Evolutionary conservation across 441 rosid species (phyloP).

Genomic region (Melastoma candidum): DNA sequence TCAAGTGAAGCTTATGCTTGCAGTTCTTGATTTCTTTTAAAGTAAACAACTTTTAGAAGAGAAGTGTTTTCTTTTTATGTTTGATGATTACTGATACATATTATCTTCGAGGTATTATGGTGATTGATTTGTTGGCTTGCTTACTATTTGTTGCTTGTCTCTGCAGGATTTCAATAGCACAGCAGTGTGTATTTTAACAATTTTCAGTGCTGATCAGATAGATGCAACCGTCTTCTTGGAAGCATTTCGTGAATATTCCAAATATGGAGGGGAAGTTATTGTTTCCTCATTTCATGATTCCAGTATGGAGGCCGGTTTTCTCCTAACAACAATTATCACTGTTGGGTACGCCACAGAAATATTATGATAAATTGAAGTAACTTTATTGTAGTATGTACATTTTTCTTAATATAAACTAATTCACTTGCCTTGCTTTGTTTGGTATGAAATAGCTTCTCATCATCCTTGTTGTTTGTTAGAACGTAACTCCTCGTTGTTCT

Average conservation of each 20-base stretch:
- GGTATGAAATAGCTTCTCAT: no score
- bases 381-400: no score
- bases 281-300: constrained; percentile 52
- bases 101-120: no score
- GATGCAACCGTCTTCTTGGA: constrained; percentile 41
- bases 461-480: no score
- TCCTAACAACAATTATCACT: constrained; percentile 56
- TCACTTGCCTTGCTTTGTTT: no score
- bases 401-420: no score
- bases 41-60: no score
- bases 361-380: background rate
- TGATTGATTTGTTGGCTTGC: background rate
- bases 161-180: constrained; percentile 53
- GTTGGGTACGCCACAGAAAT: constrained; percentile 40
- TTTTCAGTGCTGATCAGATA: constrained; percentile 36
- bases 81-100: no score
- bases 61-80: no score
- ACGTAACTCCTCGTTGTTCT: no score
- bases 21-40: background rate
- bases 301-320: constrained; percentile 43
- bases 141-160: background rate
- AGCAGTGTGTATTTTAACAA: constrained; percentile 54
- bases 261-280: constrained; percentile 51
- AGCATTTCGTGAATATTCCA: constrained; percentile 55
- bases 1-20: background rate